A percentile compares a stretch with the other conserved stretches of the same genome.
Conservation (phyloP, 176 grass and related monocot species). For the Lolium perenne region DNA sequence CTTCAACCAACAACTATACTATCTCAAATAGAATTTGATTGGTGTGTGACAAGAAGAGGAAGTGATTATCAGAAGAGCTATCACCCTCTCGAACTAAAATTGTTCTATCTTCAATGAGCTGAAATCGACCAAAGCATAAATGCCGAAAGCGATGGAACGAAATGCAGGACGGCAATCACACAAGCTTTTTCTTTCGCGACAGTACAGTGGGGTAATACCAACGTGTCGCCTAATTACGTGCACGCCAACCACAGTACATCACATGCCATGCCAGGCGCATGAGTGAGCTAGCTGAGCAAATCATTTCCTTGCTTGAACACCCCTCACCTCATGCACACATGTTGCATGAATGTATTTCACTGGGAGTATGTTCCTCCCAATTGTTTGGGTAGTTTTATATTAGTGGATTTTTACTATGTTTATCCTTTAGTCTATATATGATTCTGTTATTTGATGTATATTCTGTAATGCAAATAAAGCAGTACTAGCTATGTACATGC, state of each 20-base stretch:
- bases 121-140: constrained; percentile 16
- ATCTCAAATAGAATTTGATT: not conserved
- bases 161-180: constrained; percentile 3
- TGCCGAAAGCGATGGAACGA: not conserved
- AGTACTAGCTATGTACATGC: not conserved
- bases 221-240: constrained; percentile 1
- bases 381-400: not conserved
- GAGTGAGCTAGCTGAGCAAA: constrained; percentile 1
- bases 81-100: not conserved
- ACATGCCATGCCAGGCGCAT: constrained; percentile 10
- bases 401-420: not conserved
- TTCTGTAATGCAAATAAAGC: no score
- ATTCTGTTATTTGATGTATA: not conserved
- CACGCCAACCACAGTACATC: constrained; percentile 19
- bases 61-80: not conserved
- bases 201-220: not conserved
- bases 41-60: not conserved
- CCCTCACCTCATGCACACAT: not conserved
- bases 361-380: not conserved
- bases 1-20: not conserved
- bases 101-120: not conserved
- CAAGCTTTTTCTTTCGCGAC: not conserved
- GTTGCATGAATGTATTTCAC: not conserved
- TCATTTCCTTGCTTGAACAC: not conserved
- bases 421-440: not conserved